Percentiles rank a stretch among this genome's conserved stretches.
Evolutionary conservation across 306 rosid species (phyloP).

Genomic region (Elaeagnus macrophylla): DNA sequence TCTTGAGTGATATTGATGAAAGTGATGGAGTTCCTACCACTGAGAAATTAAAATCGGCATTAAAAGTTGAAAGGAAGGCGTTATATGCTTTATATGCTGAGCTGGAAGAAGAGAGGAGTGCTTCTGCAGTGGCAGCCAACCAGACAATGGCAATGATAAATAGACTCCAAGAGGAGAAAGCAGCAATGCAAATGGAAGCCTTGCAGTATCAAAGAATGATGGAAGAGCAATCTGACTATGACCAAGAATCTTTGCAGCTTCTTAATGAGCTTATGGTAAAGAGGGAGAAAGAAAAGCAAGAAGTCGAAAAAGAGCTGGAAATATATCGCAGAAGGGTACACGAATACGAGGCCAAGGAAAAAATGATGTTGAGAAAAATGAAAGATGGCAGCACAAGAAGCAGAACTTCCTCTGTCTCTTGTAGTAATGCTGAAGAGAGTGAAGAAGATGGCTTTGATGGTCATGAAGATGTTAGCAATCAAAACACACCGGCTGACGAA

Average conservation of each 20-base stretch:
- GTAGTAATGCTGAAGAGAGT: conserved; percentile 77
- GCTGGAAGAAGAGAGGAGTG: conserved; percentile 96
- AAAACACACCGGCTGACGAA: conserved; percentile 71
- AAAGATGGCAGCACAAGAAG: conserved; percentile 27
- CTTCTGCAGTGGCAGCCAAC: conserved; percentile 84
- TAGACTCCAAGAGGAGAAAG: conserved; percentile 95
- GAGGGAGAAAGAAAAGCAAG: conserved; percentile 87
- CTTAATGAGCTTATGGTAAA: conserved; percentile 80
- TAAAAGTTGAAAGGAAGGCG: conserved; percentile 65
- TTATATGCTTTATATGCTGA: conserved; percentile 63
- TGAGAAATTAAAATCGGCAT: conserved; percentile 57
- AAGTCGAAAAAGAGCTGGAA: conserved; percentile 74
- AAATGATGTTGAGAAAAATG: conserved; percentile 36
- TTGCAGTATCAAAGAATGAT: conserved; percentile 96
- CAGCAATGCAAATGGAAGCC: conserved; percentile 99
- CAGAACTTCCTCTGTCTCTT: conserved; percentile 59
- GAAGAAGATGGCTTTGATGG: conserved; percentile 50
- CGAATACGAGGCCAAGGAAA: conserved; percentile 68
- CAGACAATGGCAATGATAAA: conserved; percentile 99
- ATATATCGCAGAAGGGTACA: conserved; percentile 56
- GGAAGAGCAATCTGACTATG: conserved; percentile 98
- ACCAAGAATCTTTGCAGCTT: conserved; percentile 89
- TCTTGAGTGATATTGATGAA: conserved; percentile 51
- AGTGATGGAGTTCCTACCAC: conserved; percentile 40
- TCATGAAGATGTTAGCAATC: conserved; percentile 44